phyloP scores from a whole-genome alignment of 2,329 filamentous ascomycete genomes.

The Calcarisporium arbuscula region DNA sequence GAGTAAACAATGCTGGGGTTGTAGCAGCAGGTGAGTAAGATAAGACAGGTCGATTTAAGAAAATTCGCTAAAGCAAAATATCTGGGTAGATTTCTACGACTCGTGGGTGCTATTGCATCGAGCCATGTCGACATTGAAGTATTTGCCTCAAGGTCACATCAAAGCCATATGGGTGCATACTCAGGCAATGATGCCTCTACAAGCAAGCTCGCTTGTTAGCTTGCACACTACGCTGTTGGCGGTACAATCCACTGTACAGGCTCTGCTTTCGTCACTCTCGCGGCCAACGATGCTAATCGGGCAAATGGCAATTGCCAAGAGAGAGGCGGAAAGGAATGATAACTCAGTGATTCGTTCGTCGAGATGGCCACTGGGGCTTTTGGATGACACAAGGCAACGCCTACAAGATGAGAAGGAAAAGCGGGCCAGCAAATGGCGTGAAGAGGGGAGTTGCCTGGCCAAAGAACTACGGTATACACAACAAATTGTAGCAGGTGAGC shows the following conservation, averaged over 20 bases:
- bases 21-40: constrained; percentile 48
- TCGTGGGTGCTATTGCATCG: constrained; percentile 51
- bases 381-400: constrained; percentile 82
- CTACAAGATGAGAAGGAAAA: constrained; percentile 80
- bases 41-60: neutral
- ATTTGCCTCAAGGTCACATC: constrained; percentile 62
- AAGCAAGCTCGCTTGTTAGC: constrained; percentile 64
- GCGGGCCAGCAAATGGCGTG: constrained; percentile 62
- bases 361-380: constrained; percentile 71
- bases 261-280: constrained; percentile 71
- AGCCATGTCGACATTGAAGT: constrained; percentile 50
- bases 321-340: constrained; percentile 71
- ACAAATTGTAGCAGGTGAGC: constrained; percentile 82
- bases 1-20: constrained; percentile 67
- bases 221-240: constrained; percentile 75
- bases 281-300: constrained; percentile 73
- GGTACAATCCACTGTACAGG: constrained; percentile 76
- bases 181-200: constrained; percentile 55
- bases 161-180: constrained; percentile 69
- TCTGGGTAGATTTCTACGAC: constrained; percentile 67
- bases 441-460: constrained; percentile 67
- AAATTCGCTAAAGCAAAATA: neutral
- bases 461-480: constrained; percentile 86
- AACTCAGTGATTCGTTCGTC: constrained; percentile 68
- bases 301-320: constrained; percentile 66